Conservation (phyloP, 2,329 filamentous ascomycete genomes). For the Colletotrichum tabaci region DNA sequence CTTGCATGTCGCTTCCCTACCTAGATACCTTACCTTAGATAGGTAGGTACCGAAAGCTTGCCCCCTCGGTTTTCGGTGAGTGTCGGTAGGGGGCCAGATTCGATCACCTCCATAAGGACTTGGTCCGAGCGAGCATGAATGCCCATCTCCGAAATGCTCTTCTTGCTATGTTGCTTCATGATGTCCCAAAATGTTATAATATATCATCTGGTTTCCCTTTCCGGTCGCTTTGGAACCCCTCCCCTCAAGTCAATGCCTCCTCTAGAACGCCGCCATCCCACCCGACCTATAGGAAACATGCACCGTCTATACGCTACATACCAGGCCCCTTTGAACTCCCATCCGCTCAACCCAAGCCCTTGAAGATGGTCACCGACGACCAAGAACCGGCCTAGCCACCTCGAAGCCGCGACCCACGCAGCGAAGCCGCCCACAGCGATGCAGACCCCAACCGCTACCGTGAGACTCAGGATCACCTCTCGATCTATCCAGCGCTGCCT, state of each 20-base stretch:
- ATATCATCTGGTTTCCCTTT: not conserved
- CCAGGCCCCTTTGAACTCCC: not conserved
- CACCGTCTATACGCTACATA: not conserved
- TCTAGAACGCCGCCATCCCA: not conserved
- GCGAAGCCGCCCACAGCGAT: slow-evolving; percentile 47
- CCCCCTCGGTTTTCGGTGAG: not conserved
- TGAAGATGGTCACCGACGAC: not conserved
- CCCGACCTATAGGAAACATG: not conserved
- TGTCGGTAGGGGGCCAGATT: too few relatives aligned
- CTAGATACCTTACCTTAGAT: too few relatives aligned
- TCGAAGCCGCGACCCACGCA: slow-evolving; percentile 34
- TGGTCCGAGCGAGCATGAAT: not conserved
- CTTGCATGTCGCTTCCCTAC: not conserved
- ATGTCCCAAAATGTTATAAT: not conserved
- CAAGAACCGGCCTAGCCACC: slow-evolving; percentile 10
- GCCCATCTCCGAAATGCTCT: too few relatives aligned
- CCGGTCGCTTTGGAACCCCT: not conserved
- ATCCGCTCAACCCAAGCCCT: not conserved
- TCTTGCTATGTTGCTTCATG: not conserved
- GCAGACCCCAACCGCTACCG: slow-evolving; percentile 43
- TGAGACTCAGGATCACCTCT: slow-evolving; percentile 47
- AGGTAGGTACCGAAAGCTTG: slow-evolving; percentile 1
- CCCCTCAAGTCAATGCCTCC: not conserved
- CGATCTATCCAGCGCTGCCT: slow-evolving; percentile 51
- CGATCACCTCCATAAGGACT: too few relatives aligned